Conservation (phyloP, 2,329 filamentous ascomycete species). For the Aspergillus ibericus region DNA sequence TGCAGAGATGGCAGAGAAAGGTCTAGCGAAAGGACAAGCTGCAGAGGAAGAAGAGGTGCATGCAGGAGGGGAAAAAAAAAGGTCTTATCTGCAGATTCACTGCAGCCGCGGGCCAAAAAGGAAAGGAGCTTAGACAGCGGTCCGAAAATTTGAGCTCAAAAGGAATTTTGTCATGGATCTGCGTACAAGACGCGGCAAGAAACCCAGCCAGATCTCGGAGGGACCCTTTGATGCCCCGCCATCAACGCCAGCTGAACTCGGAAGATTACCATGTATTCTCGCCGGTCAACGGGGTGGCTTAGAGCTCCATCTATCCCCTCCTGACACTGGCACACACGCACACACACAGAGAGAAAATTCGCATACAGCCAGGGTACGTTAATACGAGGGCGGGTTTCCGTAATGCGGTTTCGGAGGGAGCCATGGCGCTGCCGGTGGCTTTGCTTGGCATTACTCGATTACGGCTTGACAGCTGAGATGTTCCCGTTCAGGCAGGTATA, state of each 20-base stretch:
- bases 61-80: constrained; percentile 3
- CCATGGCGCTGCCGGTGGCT: background rate
- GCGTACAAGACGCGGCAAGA: background rate
- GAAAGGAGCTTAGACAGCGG: background rate
- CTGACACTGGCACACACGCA: background rate
- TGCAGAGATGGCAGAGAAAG: constrained; percentile 3
- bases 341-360: no score
- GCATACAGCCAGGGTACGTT: background rate
- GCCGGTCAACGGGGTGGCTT: background rate
- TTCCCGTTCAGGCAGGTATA: background rate
- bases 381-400: background rate
- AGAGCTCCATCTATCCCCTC: background rate
- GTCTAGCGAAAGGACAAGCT: background rate
- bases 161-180: background rate
- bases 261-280: background rate
- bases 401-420: background rate
- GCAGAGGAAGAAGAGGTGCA: background rate
- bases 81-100: background rate
- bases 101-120: background rate
- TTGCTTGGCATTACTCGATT: background rate
- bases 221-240: constrained; percentile 1
- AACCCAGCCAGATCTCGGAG: background rate
- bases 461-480: background rate
- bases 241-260: background rate
- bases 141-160: background rate